These are phyloP conservation scores for Pharus latifolius DNA, from an alignment of 176 grass and related monocot species.

Conservation along the genomic window DNA sequence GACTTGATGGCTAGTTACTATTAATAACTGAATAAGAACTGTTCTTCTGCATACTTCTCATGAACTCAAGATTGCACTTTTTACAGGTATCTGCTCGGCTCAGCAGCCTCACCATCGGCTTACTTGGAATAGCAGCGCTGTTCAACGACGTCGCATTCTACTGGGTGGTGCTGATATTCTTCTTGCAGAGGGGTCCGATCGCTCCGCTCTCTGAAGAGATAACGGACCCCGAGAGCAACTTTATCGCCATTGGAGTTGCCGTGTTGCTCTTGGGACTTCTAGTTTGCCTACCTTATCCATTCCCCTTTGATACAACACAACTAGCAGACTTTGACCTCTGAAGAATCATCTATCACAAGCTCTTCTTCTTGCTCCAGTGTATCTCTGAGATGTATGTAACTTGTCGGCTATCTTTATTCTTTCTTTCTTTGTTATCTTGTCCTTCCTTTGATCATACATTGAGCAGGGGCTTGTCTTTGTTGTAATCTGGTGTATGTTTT, in stretches of 20 bases:
- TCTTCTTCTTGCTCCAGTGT: slow-evolving; percentile 4
- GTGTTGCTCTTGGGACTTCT: slow-evolving; percentile 73
- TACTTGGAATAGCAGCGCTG: slow-evolving; percentile 67
- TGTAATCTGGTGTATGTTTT: background rate
- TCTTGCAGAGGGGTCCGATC: slow-evolving; percentile 80
- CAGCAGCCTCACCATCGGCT: slow-evolving; percentile 39
- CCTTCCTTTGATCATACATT: background rate
- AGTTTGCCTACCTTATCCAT: slow-evolving; percentile 72
- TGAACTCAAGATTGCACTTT: background rate
- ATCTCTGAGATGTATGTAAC: slow-evolving; percentile 25
- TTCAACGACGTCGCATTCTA: slow-evolving; percentile 81
- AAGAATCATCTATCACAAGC: background rate
- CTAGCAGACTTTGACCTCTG: slow-evolving; percentile 46
- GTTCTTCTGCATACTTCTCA: background rate
- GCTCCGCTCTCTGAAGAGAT: slow-evolving; percentile 84
- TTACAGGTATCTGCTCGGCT: slow-evolving; percentile 57
- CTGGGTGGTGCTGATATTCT: slow-evolving; percentile 85
- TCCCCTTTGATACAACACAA: slow-evolving; percentile 58
- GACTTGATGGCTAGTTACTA: too few relatives aligned
- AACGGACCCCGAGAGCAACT: slow-evolving; percentile 59
- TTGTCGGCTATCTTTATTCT: background rate
- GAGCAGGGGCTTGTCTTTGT: slow-evolving; percentile 31
- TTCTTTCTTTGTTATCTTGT: background rate
- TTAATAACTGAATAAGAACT: too few relatives aligned
- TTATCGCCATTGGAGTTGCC: slow-evolving; percentile 37